A percentile compares a stretch with the other conserved stretches of the same genome.
Conservation (phyloP, 2,329 filamentous ascomycete species). For the Hortaea werneckii region DNA sequence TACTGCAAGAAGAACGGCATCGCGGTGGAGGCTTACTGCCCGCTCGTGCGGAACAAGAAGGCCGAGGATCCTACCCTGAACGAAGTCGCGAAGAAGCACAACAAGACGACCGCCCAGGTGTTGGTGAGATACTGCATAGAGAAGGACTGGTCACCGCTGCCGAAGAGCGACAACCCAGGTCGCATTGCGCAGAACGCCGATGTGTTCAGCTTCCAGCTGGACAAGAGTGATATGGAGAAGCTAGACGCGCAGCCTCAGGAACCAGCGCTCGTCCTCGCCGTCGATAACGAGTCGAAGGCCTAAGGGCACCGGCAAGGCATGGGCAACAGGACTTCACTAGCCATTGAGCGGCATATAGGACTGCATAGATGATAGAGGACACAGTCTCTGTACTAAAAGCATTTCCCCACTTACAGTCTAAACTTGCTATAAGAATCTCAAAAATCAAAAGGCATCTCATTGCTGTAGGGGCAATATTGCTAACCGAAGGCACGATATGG, state of each 20-base stretch:
- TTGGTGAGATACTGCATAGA: constrained; percentile 74
- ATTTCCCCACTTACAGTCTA: too few relatives aligned
- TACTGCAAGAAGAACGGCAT: constrained; percentile 52
- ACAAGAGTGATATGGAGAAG: constrained; percentile 45
- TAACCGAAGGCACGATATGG: too few relatives aligned
- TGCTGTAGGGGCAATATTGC: too few relatives aligned
- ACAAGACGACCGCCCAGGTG: constrained; percentile 65
- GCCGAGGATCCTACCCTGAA: constrained; percentile 57
- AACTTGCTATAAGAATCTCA: too few relatives aligned
- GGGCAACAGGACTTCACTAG: too few relatives aligned
- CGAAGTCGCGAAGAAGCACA: constrained; percentile 59
- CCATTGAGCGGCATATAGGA: too few relatives aligned
- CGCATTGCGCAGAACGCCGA: constrained; percentile 57
- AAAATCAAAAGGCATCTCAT: too few relatives aligned
- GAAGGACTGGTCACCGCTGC: constrained; percentile 59
- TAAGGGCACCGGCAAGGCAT: not conserved
- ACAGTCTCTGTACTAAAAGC: too few relatives aligned
- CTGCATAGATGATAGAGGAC: too few relatives aligned
- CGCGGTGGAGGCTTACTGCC: constrained; percentile 54
- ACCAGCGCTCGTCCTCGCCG: constrained; percentile 22
- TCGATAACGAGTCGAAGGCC: constrained; percentile 16
- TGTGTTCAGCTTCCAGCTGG: constrained; percentile 51
- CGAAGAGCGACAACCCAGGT: constrained; percentile 60
- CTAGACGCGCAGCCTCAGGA: constrained; percentile 41
- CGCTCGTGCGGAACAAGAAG: constrained; percentile 60